Evolutionary conservation across 495 filamentous ascomycete genomes (phyloP), one percentile per base, ranked within the genome.

Genomic region (Xylaria nigripes): DNA sequence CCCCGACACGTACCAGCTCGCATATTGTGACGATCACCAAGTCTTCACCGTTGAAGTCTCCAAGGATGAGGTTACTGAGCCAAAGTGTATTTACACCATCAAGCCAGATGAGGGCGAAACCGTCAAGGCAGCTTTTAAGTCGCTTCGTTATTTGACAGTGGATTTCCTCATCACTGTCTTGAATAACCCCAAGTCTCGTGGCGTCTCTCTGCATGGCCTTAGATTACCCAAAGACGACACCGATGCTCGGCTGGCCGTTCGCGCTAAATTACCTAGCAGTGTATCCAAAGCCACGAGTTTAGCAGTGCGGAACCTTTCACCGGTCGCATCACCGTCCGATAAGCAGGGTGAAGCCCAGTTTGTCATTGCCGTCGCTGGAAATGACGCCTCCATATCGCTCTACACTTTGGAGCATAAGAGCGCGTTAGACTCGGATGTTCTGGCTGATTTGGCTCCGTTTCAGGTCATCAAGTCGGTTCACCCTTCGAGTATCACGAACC

Each of bases 11-110:
- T 90, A 86, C 66, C 75, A 82, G 27, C 72, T 90, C 46, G 85
- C 84, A 4, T 96, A 93, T 69, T 94, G 87, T 61, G 86, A 87
- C 50, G 84, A 85, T 48, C 73, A 84, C 62, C 83, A 93, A 54
- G 77, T 98, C 36, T 87, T 71, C 65, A 64, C 78, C 22, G 62
- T 78, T 44, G 71, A 73, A 43, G 70, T 84, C 24, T 65, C 71
- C 36, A 72, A 74, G 56, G 77, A 73, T 27, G 74, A 73, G 27
- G 64, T 76, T 2, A 73, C 73, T 2, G 77, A 81, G n/a, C 81
- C 86, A 15, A 63, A 69, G 57, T 74, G 68, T 32, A 71, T 87
- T 45, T 86, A 84, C 64, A 76, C 75, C 19, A 83, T 83, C 44
- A 84, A 83, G 23, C 57, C 66, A 43, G 69, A 76, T 60, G 64